Conservation (phyloP, 148 eudicot species). For the Rhododendron mucronatum region DNA sequence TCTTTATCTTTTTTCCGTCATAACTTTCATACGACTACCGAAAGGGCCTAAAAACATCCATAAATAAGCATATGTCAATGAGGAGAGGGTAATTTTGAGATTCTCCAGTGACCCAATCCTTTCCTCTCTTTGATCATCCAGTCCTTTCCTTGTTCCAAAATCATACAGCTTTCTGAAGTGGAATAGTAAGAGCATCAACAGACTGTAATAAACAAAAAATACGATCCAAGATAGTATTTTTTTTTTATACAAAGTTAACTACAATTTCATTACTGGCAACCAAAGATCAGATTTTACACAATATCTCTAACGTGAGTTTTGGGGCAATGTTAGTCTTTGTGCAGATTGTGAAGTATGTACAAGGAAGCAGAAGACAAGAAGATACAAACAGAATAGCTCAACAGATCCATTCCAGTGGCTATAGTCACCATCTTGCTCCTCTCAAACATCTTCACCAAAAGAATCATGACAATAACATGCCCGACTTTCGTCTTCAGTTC, state of each 20-base stretch:
- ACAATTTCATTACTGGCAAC: neutral
- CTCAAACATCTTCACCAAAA: conserved; percentile 92
- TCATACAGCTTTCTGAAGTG: neutral
- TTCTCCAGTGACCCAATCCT: neutral
- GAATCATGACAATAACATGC: conserved; percentile 94
- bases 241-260: neutral
- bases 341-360: conserved; percentile 85
- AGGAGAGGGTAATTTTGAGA: neutral
- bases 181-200: neutral
- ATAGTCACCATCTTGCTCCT: conserved; percentile 97
- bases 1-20: no score
- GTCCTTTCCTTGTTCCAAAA: neutral
- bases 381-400: conserved; percentile 81
- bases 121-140: neutral
- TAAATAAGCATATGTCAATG: neutral
- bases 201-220: neutral
- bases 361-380: conserved; percentile 89
- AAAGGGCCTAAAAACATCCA: neutral
- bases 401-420: conserved; percentile 76
- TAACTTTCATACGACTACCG: neutral
- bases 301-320: neutral
- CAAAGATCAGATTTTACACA: neutral
- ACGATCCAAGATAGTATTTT: neutral
- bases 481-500: conserved; percentile 95
- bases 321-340: conserved; percentile 32